A percentile compares a stretch with the other conserved stretches of the same genome.
phyloP scores from a whole-genome alignment of 2,329 filamentous ascomycete genomes.

The Ustulina deusta region DNA sequence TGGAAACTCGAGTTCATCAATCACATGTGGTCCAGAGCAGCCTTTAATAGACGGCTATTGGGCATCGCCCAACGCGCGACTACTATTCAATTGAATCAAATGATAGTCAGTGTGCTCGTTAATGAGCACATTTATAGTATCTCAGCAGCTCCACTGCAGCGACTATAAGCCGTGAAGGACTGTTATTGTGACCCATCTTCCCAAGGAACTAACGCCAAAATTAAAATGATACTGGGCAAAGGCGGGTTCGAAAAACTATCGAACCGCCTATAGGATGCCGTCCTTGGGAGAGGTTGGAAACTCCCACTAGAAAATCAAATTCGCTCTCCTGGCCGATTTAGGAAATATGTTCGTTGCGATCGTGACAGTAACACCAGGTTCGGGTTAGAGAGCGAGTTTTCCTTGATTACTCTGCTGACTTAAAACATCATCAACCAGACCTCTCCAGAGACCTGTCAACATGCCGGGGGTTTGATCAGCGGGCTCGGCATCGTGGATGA shows the following conservation, averaged over 20 bases:
- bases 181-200: no score
- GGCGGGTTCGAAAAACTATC: not conserved
- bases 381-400: conserved; percentile 47
- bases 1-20: not conserved
- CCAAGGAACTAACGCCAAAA: conserved; percentile 29
- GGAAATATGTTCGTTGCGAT: conserved; percentile 33
- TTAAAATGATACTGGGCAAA: conserved; percentile 33
- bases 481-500: conserved; percentile 56
- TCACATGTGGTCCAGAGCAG: conserved; percentile 10
- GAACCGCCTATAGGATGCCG: conserved; percentile 8
- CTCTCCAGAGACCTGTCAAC: conserved; percentile 67
- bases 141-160: conserved; percentile 20
- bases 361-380: conserved; percentile 14
- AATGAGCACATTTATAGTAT: conserved; percentile 4
- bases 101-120: conserved; percentile 9
- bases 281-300: conserved; percentile 3
- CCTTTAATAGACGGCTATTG: not conserved
- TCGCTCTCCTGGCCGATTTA: conserved; percentile 13
- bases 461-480: conserved; percentile 57
- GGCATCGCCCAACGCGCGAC: conserved; percentile 19
- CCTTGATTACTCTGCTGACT: conserved; percentile 46
- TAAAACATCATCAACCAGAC: conserved; percentile 63
- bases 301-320: conserved; percentile 14
- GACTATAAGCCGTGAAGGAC: not conserved
- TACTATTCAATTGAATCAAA: conserved; percentile 28